Evolutionary conservation across 768 basidiomycete genomes (phyloP).

Genomic region (Lactarius indigo): DNA sequence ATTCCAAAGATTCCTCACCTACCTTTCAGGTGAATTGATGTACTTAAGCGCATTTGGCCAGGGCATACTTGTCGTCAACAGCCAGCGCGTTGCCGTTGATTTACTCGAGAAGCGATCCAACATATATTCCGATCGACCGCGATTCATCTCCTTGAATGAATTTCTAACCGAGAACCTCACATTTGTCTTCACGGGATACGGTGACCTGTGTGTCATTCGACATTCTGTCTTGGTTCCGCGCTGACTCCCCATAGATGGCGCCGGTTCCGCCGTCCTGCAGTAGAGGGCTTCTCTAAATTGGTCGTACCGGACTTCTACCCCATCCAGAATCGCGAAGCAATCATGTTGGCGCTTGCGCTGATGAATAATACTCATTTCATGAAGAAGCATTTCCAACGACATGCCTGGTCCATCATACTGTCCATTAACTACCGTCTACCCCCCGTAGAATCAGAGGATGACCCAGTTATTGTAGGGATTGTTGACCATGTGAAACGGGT

Average conservation of each 20-base stretch:
- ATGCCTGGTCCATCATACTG: conserved; percentile 30
- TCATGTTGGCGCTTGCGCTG: conserved; percentile 15
- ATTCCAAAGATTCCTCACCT: neutral
- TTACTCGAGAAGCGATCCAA: neutral
- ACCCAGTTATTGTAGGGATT: neutral
- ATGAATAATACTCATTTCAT: conserved; percentile 32
- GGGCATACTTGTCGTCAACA: neutral
- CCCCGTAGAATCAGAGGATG: conserved; percentile 16
- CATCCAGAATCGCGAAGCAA: neutral
- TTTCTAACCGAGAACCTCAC: neutral
- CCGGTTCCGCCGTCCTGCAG: neutral
- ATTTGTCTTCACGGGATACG: neutral
- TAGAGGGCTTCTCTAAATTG: neutral
- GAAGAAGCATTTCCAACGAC: conserved; percentile 28
- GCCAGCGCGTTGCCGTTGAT: neutral
- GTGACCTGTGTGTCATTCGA: neutral
- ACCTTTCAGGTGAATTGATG: neutral
- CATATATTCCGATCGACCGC: neutral
- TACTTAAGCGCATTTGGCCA: neutral
- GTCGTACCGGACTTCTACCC: neutral
- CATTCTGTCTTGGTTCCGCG: too few species aligned
- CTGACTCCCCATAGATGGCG: neutral
- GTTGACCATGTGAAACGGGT: neutral
- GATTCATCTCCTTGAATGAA: neutral
- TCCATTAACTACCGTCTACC: conserved; percentile 10